A percentile compares a stretch with the other conserved stretches of the same genome.
Conservation (phyloP, 345 rosid genomes). For the Corchorus olitorius region DNA sequence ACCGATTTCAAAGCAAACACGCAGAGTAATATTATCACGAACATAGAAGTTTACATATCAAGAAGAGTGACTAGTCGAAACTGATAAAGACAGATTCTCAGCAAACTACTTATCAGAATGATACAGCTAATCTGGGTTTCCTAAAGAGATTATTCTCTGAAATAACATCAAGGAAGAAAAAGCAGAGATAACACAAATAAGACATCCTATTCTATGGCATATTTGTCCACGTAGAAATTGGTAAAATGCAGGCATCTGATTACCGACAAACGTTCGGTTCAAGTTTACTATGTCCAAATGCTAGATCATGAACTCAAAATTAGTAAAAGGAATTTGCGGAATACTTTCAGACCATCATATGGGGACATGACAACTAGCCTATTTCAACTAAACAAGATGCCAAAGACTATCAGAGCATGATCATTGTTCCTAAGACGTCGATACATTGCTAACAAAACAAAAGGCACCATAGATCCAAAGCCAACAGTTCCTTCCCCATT, state of each 20-base stretch:
- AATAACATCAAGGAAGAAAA: neutral
- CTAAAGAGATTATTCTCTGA: neutral
- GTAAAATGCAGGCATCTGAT: neutral
- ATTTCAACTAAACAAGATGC: slow-evolving; percentile 9
- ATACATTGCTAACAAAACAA: neutral
- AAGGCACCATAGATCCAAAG: neutral
- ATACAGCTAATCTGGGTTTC: neutral
- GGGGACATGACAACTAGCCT: neutral
- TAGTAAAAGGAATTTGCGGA: neutral
- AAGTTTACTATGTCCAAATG: neutral
- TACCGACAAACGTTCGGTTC: neutral
- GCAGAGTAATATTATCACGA: neutral
- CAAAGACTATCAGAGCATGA: neutral
- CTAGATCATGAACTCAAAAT: neutral
- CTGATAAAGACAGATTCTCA: neutral
- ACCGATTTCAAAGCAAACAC: neutral
- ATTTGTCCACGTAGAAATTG: neutral
- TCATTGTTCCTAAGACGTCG: neutral
- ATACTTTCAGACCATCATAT: neutral
- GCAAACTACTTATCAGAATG: neutral
- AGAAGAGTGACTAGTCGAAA: slow-evolving; percentile 2
- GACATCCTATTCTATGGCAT: slow-evolving; percentile 1
- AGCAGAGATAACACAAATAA: slow-evolving; percentile 1
- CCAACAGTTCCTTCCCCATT: neutral
- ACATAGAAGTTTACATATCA: neutral